Evolutionary conservation across 2,329 filamentous ascomycete species (phyloP).

Genomic region (Metarhizium album): DNA sequence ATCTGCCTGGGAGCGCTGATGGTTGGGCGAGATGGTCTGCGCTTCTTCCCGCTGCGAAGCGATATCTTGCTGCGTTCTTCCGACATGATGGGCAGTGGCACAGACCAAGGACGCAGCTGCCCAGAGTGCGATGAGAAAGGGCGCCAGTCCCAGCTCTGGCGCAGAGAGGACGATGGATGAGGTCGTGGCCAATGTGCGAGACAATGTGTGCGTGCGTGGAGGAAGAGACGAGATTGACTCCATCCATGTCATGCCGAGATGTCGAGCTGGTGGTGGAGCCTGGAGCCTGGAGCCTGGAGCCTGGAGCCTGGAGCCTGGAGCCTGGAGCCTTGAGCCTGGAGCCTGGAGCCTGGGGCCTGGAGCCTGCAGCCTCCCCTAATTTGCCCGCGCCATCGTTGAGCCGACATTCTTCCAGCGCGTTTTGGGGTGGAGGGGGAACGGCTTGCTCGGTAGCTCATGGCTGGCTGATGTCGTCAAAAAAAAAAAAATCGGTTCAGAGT

Average conservation of each 20-base stretch:
- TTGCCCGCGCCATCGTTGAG: conserved; percentile 1
- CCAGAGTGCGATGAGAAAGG: not conserved
- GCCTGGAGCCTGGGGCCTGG: too few species aligned
- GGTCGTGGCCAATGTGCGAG: not conserved
- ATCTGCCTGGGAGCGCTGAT: conserved; percentile 56
- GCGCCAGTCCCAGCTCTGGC: not conserved
- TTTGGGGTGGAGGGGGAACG: too few species aligned
- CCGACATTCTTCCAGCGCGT: conserved; percentile 14
- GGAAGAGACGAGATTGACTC: too few species aligned
- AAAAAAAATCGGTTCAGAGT: conserved; percentile 6
- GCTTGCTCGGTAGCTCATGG: not conserved
- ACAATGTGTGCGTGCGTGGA: too few species aligned
- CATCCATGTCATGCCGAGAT: too few species aligned
- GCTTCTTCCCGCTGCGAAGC: conserved; percentile 48
- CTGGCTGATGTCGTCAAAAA: conserved; percentile 8
- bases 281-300: too few species aligned
- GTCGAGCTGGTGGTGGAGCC: too few species aligned
- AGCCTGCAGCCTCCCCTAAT: too few species aligned
- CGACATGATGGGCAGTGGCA: conserved; percentile 35
- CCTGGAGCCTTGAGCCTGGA: too few species aligned
- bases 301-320: too few species aligned
- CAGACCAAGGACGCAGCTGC: not conserved
- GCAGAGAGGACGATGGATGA: not conserved
- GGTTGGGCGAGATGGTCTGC: conserved; percentile 34
- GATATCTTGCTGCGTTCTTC: conserved; percentile 53